Evolutionary conservation across 768 basidiomycete species (phyloP).

Genomic region (Pseudohyphozyma bogoriensis): DNA sequence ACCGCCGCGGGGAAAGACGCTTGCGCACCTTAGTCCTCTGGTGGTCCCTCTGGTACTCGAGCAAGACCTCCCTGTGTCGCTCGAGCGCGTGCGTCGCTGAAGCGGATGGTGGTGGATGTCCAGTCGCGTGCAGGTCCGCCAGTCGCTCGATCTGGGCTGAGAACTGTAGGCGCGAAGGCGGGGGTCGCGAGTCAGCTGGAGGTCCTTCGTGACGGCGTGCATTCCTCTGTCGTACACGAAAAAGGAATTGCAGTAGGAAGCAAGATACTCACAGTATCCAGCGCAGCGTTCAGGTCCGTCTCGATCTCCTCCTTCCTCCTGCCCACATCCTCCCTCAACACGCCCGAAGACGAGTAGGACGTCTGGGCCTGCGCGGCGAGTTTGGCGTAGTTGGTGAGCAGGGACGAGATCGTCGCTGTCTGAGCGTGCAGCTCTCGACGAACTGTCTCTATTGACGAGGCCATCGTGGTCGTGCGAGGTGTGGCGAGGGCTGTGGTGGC

Average conservation of each 20-base stretch:
- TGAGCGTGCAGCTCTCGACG: slow-evolving; percentile 87
- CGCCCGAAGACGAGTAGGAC: slow-evolving; percentile 43
- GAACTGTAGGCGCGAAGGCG: slow-evolving; percentile 43
- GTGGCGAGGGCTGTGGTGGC: no score
- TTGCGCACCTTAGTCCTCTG: slow-evolving; percentile 64
- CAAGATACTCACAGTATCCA: slow-evolving; percentile 60
- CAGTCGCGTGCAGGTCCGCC: slow-evolving; percentile 42
- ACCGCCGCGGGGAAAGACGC: neutral
- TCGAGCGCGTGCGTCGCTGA: slow-evolving; percentile 79
- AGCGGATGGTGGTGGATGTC: slow-evolving; percentile 61
- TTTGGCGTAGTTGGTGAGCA: slow-evolving; percentile 81
- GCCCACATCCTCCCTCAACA: slow-evolving; percentile 36
- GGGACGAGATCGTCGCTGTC: slow-evolving; percentile 82
- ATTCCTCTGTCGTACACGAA: slow-evolving; percentile 1
- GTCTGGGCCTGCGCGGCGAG: slow-evolving; percentile 51
- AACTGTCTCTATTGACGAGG: slow-evolving; percentile 51
- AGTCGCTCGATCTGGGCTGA: slow-evolving; percentile 71
- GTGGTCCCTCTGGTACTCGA: slow-evolving; percentile 77
- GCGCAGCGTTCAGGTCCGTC: slow-evolving; percentile 69
- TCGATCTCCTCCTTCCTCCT: slow-evolving; percentile 59
- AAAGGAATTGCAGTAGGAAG: slow-evolving; percentile 8
- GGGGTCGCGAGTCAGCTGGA: neutral
- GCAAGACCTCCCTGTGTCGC: slow-evolving; percentile 77
- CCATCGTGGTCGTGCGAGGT: no score
- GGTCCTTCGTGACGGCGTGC: no score